Evolutionary conservation across 208 protist species (phyloP), one percentile per base, ranked within the genome.

Genomic region (Leishmania lainsoni): DNA sequence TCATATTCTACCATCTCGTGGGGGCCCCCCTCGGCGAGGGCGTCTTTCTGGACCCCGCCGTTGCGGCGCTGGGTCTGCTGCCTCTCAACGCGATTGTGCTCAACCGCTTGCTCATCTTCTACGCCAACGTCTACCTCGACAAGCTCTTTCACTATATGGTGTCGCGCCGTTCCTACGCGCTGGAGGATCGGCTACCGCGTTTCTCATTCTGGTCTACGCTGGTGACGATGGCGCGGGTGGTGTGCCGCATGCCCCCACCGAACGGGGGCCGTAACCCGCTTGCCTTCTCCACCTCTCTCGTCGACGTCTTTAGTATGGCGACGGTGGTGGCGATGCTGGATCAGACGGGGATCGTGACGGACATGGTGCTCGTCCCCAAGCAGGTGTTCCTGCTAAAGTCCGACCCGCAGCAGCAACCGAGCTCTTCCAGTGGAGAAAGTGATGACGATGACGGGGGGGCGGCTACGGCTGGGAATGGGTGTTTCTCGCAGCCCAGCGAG

Each of bases 251-350:
- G 22, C 87, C 87, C 69, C 89, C 89, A 16, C 76, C 80, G 6
- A 90, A 83, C 54, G 89, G 89, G 1, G 87, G 89, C 10, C 88
- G 86, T 65, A 89, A 91, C 79, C 90, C 91, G 5, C 87, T 95
- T 42, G 88, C 93, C 75, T 92, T 95, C 68, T 90, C 93, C 35
- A 90, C 84, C 39, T 98, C 95, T 5, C 81, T 97, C 5, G 93
- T 98, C 3, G 95, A 98, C 59, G 83, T 86, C 10, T 91, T 98
- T 52, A 93, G 93, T 2, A 95, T 93, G 89, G 92, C 91, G 9
- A 95, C 93, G 42, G 95, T 98, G 61, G 84, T 98, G 3, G 92
- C 95, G 54, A 88, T 97, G 81, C 85, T 98, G 32, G 93, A 98
- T 77, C 87, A 92, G 71, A 88, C 81, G 0, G 95, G 95, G 59